Base-by-base conservation (phyloP, 306 rosid species). In the Betula pendula region DNA sequence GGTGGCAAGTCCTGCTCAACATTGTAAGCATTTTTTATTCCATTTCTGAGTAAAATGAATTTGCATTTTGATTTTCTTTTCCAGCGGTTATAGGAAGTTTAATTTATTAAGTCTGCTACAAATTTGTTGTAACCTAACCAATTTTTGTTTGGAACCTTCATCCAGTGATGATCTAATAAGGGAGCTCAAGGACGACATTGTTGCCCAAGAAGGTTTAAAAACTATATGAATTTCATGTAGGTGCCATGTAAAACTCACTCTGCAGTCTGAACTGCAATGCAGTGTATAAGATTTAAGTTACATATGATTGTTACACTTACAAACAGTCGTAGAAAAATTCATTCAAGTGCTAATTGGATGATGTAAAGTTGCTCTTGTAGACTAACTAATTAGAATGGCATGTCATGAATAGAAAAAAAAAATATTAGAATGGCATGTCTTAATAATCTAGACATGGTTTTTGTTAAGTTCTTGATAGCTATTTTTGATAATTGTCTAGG, bases 171-270 rank as follows among this genome's bases (percentile, higher is more conserved):
- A 25, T 38, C 67, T 38, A 71, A 35, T 45, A 52, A 69, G 82
- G 84, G 68, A 67, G 68, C 8, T 44, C 17, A 53, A 81, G 79
- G 89, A 73, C 58, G 82, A 70, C 80, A 42, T 63, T 68, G 75
- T 79, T 76, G 73, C 86, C 70, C 33, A 62, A 51, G 70, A 82
- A 68, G 84, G 79, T 56, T 73, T 14, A 68, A 70, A 45, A 40
- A 14, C 63, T 31, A 33, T 42, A 62, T 45, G 77, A 74, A 70
- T 48, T 77, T 56, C 65, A 24, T 45, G 56, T 29, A 29, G 33
- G 2, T 29, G 33, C n/a, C n/a, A n/a, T n/a, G n/a, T n/a, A n/a
- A n/a, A 29, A 29, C 33, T 29, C 33, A 29, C 33, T 29, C 33
- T 29, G 33, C 33, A 29, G 33, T 29, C 33, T 29, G 33, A 1